A percentile compares a stretch with the other conserved stretches of the same genome.
phyloP scores from a whole-genome alignment of 208 protist genomes.

The Crithidia bombi region DNA sequence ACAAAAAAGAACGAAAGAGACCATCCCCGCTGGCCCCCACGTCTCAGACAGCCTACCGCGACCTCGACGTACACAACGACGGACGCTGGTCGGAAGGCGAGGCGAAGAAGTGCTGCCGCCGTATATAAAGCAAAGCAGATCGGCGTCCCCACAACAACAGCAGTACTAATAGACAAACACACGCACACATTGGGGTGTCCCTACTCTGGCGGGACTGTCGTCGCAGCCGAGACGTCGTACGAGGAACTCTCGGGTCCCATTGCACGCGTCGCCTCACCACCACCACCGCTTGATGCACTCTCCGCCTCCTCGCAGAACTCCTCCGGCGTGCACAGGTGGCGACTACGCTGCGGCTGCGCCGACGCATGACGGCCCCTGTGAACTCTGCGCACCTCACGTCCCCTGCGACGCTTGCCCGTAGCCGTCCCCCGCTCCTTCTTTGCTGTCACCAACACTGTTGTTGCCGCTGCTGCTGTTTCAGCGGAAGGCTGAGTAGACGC shows the following conservation, averaged over 20 bases:
- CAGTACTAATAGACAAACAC: neutral
- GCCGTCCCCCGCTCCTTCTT: neutral
- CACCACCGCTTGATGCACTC: neutral
- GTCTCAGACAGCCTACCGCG: no score
- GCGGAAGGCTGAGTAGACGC: neutral
- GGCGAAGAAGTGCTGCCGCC: no score
- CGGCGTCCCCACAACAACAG: neutral
- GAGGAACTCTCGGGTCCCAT: constrained; percentile 3
- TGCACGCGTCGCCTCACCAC: neutral
- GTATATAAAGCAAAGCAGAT: neutral
- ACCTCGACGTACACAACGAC: no score
- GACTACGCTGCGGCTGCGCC: no score
- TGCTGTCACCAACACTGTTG: neutral
- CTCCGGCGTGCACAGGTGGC: neutral
- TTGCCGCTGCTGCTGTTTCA: no score
- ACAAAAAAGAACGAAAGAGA: no score
- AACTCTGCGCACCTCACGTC: no score
- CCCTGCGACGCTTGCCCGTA: no score
- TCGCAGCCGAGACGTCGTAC: constrained; percentile 14
- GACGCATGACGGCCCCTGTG: no score
- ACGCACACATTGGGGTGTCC: neutral
- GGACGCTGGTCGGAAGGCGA: no score
- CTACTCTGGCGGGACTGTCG: constrained; percentile 15
- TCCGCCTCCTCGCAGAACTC: neutral
- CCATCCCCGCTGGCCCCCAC: no score